A percentile compares a stretch with the other conserved stretches of the same genome.
Conservation (phyloP, 1,284 basidiomycete species). For the Ceratobasidium sp. region DNA sequence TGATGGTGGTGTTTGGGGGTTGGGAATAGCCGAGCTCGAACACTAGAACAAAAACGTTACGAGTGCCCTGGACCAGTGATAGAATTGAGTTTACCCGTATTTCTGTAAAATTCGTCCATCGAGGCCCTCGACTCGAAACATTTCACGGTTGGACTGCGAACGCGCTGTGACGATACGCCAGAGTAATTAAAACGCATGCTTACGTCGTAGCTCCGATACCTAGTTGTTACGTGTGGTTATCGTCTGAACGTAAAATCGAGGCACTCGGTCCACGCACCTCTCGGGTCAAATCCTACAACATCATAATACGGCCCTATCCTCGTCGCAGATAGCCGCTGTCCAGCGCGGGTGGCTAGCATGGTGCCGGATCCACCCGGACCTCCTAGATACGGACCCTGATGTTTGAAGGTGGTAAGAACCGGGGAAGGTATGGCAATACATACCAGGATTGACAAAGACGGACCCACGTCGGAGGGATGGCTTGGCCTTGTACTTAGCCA, state of each 20-base stretch:
- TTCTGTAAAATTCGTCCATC: slow-evolving; percentile 39
- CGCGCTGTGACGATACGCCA: background rate
- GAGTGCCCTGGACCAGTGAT: no score
- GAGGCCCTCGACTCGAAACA: slow-evolving; percentile 56
- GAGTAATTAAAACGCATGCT: background rate
- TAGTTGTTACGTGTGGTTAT: background rate
- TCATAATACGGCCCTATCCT: slow-evolving; percentile 41
- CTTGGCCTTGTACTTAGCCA: slow-evolving; percentile 36
- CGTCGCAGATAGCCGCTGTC: background rate
- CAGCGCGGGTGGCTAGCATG: slow-evolving; percentile 2
- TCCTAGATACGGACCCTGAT: background rate
- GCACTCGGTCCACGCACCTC: slow-evolving; percentile 15
- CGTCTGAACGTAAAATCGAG: no score
- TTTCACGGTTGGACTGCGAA: slow-evolving; percentile 56
- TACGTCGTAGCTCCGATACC: slow-evolving; percentile 39
- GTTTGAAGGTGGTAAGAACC: background rate
- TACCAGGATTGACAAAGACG: slow-evolving; percentile 32
- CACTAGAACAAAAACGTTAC: background rate
- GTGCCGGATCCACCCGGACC: slow-evolving; percentile 39
- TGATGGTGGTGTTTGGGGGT: slow-evolving; percentile 27
- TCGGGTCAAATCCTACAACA: slow-evolving; percentile 42
- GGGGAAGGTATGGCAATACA: background rate
- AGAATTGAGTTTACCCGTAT: slow-evolving; percentile 1
- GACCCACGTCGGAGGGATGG: slow-evolving; percentile 33
- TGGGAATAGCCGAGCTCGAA: slow-evolving; percentile 41